A percentile compares a stretch with the other conserved stretches of the same genome.
Conservation (phyloP, 768 basidiomycete species). For the Cubamyces sp. region DNA sequence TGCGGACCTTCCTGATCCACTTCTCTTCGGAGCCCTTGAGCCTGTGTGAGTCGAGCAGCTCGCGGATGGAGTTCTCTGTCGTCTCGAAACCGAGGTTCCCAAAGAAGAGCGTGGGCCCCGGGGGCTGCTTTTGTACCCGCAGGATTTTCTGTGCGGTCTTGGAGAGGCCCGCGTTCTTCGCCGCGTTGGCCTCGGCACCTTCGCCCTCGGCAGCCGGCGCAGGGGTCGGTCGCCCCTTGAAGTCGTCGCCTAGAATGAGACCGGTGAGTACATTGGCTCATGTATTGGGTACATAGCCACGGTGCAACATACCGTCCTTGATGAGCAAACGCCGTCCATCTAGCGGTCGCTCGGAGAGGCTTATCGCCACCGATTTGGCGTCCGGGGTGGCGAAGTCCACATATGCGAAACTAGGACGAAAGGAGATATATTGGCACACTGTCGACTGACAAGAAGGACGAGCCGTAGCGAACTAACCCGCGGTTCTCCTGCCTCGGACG, state of each 20-base stretch:
- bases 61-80: constrained; percentile 74
- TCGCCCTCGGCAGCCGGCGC: constrained; percentile 41
- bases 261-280: neutral
- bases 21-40: constrained; percentile 37
- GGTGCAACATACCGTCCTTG: constrained; percentile 73
- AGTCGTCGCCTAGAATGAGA: constrained; percentile 64
- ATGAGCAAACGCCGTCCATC: constrained; percentile 89
- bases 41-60: constrained; percentile 73
- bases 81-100: constrained; percentile 94
- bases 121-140: constrained; percentile 75
- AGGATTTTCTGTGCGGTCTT: constrained; percentile 83
- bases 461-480: constrained; percentile 56
- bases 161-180: constrained; percentile 41
- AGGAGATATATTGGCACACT: constrained; percentile 24
- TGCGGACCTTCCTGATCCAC: constrained; percentile 81
- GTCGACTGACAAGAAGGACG: neutral
- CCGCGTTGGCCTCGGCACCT: constrained; percentile 20
- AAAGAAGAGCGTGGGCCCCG: constrained; percentile 86
- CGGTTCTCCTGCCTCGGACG: constrained; percentile 67
- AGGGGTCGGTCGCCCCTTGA: constrained; percentile 65
- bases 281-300: neutral
- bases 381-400: constrained; percentile 88
- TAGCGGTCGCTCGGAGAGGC: constrained; percentile 78
- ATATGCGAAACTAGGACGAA: constrained; percentile 82
- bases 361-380: constrained; percentile 74